A percentile compares a stretch with the other conserved stretches of the same genome.
Conservation (phyloP, 1,139 yeast species). For the Zygosaccharomyces pseudobailii region DNA sequence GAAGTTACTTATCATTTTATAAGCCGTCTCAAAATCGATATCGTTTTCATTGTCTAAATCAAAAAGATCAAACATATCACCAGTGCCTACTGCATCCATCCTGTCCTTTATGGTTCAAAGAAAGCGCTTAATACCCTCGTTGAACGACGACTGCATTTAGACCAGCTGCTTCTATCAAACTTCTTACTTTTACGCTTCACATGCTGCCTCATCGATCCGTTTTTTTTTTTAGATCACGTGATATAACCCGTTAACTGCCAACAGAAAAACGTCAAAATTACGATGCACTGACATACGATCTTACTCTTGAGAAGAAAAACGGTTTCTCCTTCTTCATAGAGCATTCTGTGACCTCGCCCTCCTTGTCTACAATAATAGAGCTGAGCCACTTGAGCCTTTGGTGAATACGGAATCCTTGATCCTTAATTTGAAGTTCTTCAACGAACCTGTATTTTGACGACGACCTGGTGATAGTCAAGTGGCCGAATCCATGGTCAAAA, state of each 20-base stretch:
- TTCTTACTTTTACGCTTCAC: background rate
- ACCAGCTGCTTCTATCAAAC: background rate
- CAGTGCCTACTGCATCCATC: conserved; percentile 6
- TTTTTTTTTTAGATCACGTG: background rate
- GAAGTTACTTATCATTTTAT: conserved; percentile 25
- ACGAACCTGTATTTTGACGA: conserved; percentile 59
- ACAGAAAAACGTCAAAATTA: too few species aligned
- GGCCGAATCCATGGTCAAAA: conserved; percentile 44
- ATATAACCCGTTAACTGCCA: background rate
- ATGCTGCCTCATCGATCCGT: background rate
- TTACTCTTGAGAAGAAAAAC: conserved; percentile 64
- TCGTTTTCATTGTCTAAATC: conserved; percentile 31
- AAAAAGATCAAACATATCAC: conserved; percentile 18
- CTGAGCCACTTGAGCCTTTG: conserved; percentile 65
- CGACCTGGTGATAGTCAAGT: conserved; percentile 54
- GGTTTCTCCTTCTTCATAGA: conserved; percentile 67
- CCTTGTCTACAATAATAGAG: conserved; percentile 54
- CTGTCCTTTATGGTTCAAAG: background rate
- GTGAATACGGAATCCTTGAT: conserved; percentile 54
- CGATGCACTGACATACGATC: conserved; percentile 35
- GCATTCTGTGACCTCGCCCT: conserved; percentile 52
- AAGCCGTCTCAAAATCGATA: conserved; percentile 35
- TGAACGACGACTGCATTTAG: background rate
- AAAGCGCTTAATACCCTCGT: background rate
- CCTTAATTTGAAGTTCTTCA: conserved; percentile 54